Evolutionary conservation across 2,329 filamentous ascomycete genomes (phyloP).

Genomic region (Alternaria arborescens): DNA sequence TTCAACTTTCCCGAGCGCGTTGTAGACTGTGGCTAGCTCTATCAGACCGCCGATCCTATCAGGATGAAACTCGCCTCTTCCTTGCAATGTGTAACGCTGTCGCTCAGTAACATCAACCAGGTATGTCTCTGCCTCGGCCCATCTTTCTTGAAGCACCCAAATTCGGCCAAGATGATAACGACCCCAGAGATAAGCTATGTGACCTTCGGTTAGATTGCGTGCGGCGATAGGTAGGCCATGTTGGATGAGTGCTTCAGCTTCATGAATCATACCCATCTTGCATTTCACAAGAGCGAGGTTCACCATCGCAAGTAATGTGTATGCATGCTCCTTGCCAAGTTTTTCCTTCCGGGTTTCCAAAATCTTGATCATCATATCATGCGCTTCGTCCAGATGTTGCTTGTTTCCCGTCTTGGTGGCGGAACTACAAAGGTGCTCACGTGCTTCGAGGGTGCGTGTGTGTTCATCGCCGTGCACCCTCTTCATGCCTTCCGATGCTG

Average conservation of each 20-base stretch:
- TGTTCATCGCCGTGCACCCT: conserved; percentile 12
- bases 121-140: conserved; percentile 13
- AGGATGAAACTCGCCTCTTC: conserved; percentile 14
- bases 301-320: conserved; percentile 35
- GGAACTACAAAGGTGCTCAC: conserved; percentile 9
- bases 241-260: conserved; percentile 28
- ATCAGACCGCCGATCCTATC: conserved; percentile 20
- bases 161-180: conserved; percentile 12
- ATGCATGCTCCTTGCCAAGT: conserved; percentile 38
- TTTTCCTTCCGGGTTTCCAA: conserved; percentile 21
- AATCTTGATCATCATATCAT: conserved; percentile 19
- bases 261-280: conserved; percentile 26
- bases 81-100: conserved; percentile 12
- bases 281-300: conserved; percentile 24
- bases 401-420: not conserved
- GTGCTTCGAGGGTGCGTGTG: conserved; percentile 14
- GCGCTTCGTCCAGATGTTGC: conserved; percentile 1
- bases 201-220: conserved; percentile 27
- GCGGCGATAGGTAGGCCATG: conserved; percentile 24
- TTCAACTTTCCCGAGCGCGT: conserved; percentile 6
- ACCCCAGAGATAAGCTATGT: conserved; percentile 26
- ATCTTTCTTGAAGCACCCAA: conserved; percentile 15
- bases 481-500: conserved; percentile 16
- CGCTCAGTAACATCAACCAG: conserved; percentile 17
- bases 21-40: conserved; percentile 14